Evolutionary conservation across 2,329 filamentous ascomycete species (phyloP).

Genomic region (Aspergillus candidus): DNA sequence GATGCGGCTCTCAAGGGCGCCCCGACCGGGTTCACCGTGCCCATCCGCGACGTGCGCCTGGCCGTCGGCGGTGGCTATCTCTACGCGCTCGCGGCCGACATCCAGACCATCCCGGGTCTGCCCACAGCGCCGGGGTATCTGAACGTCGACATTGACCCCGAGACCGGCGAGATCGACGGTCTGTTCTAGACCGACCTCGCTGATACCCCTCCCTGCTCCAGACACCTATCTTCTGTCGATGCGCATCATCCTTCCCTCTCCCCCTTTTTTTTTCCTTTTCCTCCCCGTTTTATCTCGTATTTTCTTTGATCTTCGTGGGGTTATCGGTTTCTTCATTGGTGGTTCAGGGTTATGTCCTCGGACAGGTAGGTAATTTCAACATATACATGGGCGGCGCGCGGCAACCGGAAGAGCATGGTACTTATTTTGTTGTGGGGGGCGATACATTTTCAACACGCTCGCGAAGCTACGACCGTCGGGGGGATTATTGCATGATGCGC

Average conservation of each 20-base stretch:
- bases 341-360: conserved; percentile 25
- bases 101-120: conserved; percentile 94
- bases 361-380: conserved; percentile 9
- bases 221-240: neutral
- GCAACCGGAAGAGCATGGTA: too few relatives aligned
- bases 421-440: too few relatives aligned
- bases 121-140: conserved; percentile 93
- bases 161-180: conserved; percentile 81
- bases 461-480: too few relatives aligned
- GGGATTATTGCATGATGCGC: too few relatives aligned
- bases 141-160: conserved; percentile 76
- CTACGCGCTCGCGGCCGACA: conserved; percentile 91
- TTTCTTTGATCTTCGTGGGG: conserved; percentile 1
- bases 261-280: conserved; percentile 6
- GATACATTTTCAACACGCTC: too few relatives aligned
- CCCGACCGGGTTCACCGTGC: conserved; percentile 87
- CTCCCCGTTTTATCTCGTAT: conserved; percentile 4
- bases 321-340: neutral
- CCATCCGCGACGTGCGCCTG: conserved; percentile 88
- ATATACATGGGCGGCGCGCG: too few relatives aligned
- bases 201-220: too few relatives aligned
- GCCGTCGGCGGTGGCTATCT: conserved; percentile 91
- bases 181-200: conserved; percentile 61
- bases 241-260: conserved; percentile 8
- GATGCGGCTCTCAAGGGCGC: conserved; percentile 92